Conservation (phyloP, 2,329 filamentous ascomycete genomes). For the Stromatinia cepivora region DNA sequence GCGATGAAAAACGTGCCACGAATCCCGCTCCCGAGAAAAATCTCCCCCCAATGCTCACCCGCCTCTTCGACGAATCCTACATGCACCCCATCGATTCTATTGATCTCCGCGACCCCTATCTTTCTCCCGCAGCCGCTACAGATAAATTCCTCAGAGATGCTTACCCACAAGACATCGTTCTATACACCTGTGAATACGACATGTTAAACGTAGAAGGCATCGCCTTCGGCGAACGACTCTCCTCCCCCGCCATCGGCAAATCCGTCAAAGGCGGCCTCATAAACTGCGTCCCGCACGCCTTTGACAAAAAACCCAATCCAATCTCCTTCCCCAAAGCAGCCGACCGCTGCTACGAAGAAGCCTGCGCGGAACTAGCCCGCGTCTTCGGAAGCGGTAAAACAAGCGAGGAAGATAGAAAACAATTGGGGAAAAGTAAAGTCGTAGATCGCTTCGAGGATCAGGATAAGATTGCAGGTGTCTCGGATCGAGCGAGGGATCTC, state of each 20-base stretch:
- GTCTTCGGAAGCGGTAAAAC: conserved; percentile 34
- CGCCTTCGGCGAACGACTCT: conserved; percentile 59
- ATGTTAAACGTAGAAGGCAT: conserved; percentile 64
- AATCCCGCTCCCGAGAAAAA: conserved; percentile 58
- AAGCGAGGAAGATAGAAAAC: conserved; percentile 34
- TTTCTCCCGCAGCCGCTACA: conserved; percentile 59
- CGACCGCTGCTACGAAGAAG: conserved; percentile 39
- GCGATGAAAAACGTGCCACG: conserved; percentile 55
- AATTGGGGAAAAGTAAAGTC: conserved; percentile 31
- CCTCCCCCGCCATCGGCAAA: conserved; percentile 50
- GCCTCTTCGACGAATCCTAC: conserved; percentile 64
- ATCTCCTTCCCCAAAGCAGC: conserved; percentile 44
- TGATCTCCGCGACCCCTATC: conserved; percentile 52
- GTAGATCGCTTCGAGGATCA: conserved; percentile 38
- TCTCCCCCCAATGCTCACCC: conserved; percentile 57
- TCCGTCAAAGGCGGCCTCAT: conserved; percentile 60
- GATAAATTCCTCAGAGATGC: conserved; percentile 50
- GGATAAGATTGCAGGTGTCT: neutral
- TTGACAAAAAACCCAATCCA: conserved; percentile 67
- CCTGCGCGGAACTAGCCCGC: conserved; percentile 37
- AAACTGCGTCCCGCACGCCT: conserved; percentile 60
- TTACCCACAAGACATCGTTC: conserved; percentile 54
- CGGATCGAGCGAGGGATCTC: conserved; percentile 4
- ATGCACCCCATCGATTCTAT: conserved; percentile 49
- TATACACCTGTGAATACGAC: conserved; percentile 65